Evolutionary conservation across 2,329 filamentous ascomycete species (phyloP).

Genomic region (Penicillium sp.): DNA sequence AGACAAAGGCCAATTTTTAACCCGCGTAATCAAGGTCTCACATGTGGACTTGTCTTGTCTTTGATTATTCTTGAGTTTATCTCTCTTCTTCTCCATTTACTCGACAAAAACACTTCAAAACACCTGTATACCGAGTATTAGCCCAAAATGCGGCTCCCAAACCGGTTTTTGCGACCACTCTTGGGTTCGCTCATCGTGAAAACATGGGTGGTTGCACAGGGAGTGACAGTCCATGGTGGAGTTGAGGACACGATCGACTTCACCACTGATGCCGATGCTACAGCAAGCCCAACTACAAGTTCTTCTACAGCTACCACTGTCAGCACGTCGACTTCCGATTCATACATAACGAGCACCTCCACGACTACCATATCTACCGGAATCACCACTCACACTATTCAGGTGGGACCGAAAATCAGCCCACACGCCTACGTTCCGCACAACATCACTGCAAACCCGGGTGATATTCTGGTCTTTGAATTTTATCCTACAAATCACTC

Average conservation of each 20-base stretch:
- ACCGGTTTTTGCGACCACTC: not conserved
- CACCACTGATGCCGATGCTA: no score
- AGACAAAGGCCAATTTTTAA: not conserved
- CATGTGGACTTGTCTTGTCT: not conserved
- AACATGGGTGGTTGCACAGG: not conserved
- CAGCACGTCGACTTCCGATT: not conserved
- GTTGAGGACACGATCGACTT: not conserved
- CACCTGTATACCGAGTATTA: not conserved
- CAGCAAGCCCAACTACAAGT: not conserved
- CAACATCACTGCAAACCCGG: conserved; percentile 30
- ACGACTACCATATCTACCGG: conserved; percentile 16
- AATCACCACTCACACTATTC: conserved; percentile 32
- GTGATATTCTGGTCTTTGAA: conserved; percentile 51
- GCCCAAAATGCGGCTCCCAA: not conserved
- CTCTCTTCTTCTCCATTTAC: not conserved
- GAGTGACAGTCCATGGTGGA: not conserved
- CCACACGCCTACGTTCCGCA: conserved; percentile 35
- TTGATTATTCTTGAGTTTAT: not conserved
- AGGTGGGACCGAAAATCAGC: conserved; percentile 33
- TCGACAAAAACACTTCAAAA: not conserved
- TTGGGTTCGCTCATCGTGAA: not conserved
- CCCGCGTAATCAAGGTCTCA: not conserved
- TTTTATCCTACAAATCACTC: conserved; percentile 67
- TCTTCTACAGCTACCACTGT: not conserved
- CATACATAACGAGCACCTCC: not conserved